phyloP scores from a whole-genome alignment of 495 filamentous ascomycete species.

The Lepidopterella palustris region DNA sequence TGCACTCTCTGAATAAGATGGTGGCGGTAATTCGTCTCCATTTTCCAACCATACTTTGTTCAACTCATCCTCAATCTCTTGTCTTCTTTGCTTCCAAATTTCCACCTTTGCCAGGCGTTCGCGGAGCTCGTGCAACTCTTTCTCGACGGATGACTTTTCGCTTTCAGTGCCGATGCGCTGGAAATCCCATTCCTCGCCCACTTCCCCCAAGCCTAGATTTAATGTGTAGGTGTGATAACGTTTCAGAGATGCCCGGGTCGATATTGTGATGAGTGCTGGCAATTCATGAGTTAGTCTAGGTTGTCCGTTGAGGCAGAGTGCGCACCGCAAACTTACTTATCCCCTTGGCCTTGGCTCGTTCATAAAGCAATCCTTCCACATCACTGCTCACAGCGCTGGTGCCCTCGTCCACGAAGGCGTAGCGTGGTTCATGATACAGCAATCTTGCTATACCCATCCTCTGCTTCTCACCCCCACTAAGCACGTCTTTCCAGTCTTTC shows the following conservation, averaged over 20 bases:
- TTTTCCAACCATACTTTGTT: conserved; percentile 51
- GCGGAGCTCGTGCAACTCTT: conserved; percentile 75
- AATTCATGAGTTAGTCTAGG: conserved; percentile 21
- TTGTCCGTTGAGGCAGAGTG: background rate
- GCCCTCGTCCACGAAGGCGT: conserved; percentile 91
- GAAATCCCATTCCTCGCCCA: conserved; percentile 68
- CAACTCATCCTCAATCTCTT: conserved; percentile 67
- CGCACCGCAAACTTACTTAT: conserved; percentile 59
- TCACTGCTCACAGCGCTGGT: conserved; percentile 90
- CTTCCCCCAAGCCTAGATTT: conserved; percentile 65
- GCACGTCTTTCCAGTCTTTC: conserved; percentile 97
- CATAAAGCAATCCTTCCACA: conserved; percentile 90
- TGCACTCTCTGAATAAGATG: conserved; percentile 10
- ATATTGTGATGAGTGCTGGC: conserved; percentile 79
- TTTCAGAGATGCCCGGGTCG: conserved; percentile 84
- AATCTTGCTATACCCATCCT: conserved; percentile 82
- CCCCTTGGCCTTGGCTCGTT: conserved; percentile 82
- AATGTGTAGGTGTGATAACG: conserved; percentile 91
- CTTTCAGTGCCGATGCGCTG: conserved; percentile 86
- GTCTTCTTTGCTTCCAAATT: conserved; percentile 69
- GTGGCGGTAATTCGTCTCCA: conserved; percentile 38
- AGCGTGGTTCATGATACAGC: conserved; percentile 90
- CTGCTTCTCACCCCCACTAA: conserved; percentile 98
- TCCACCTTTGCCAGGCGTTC: conserved; percentile 75
- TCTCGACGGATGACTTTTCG: conserved; percentile 86